Evolutionary conservation across 2,329 filamentous ascomycete genomes (phyloP).

Genomic region (Fusarium sp.): DNA sequence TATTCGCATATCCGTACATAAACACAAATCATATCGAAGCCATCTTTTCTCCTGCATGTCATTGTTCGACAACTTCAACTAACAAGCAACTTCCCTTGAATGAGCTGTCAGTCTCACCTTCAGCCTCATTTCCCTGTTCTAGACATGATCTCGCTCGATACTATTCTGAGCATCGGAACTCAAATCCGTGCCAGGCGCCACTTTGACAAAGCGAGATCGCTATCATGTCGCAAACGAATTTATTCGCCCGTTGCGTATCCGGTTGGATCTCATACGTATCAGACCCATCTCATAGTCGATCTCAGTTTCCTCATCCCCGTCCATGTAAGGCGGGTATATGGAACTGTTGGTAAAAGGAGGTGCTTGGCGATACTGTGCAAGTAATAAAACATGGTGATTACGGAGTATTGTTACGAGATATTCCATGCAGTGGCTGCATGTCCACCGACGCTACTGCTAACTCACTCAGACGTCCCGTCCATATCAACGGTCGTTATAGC

Average conservation of each 20-base stretch:
- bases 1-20: constrained; percentile 29
- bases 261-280: constrained; percentile 22
- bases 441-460: constrained; percentile 29
- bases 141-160: constrained; percentile 20
- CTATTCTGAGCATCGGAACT: constrained; percentile 22
- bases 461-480: constrained; percentile 15
- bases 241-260: constrained; percentile 20
- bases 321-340: constrained; percentile 39
- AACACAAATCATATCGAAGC: constrained; percentile 4
- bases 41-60: neutral
- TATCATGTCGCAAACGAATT: constrained; percentile 20
- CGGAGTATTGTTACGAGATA: constrained; percentile 21
- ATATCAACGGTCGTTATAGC: constrained; percentile 17
- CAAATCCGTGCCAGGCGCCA: constrained; percentile 14
- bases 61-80: neutral
- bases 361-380: constrained; percentile 33
- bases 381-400: constrained; percentile 31
- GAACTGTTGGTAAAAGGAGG: constrained; percentile 44
- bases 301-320: constrained; percentile 36
- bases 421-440: constrained; percentile 33
- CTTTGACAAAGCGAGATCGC: constrained; percentile 15
- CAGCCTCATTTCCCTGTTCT: constrained; percentile 34
- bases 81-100: constrained; percentile 10
- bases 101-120: constrained; percentile 31
- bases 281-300: constrained; percentile 39